Evolutionary conservation across 768 basidiomycete species (phyloP), one percentile per base, ranked within the genome.

Genomic region (Phlebiopsis flavidoalba): DNA sequence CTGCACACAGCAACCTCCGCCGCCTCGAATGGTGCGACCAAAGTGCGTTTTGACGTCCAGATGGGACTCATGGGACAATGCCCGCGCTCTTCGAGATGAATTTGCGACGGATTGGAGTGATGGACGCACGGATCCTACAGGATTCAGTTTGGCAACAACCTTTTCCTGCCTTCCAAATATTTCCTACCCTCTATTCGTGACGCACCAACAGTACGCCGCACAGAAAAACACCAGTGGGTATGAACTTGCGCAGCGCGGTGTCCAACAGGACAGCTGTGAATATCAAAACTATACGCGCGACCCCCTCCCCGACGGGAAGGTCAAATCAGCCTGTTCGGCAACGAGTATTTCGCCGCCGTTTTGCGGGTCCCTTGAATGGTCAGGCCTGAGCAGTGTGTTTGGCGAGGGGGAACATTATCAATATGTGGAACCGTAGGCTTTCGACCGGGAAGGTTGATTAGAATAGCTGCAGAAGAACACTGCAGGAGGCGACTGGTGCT

Each of bases 311-410:
- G 65, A 66, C 36, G 51, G 74, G 12, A 57, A 46, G 40, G 40
- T 45, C 46, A 45, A 15, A 75, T 86, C 45, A 76, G 71, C 4
- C 74, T 86, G n/a, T 64, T 73, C 0, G 85, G 85, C 0, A 74
- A 80, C 14, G 79, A 80, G 53, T n/a, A n/a, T n/a, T n/a, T n/a
- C n/a, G 81, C 81, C 70, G 79, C 80, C n/a, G n/a, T 63, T 77
- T 77, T 1, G 76, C 80, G 1, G 86, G 86, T 1, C 74, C 77
- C 5, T 65, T 87, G 61, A 87, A 86, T n/a, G 71, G 84, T 86
- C 12, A 73, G 84, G 55, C 80, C 83, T 0, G 86, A 87, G 67
- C 78, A 73, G 55, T n/a, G n/a, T n/a, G n/a, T n/a, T 67, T 87
- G 43, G 79, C 77, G 2, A 74, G 74, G 22, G 85, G 85, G 5